These are phyloP conservation scores for Beta macrorhiza DNA, from an alignment of 179 eudicot species.

Conservation along the genomic window DNA sequence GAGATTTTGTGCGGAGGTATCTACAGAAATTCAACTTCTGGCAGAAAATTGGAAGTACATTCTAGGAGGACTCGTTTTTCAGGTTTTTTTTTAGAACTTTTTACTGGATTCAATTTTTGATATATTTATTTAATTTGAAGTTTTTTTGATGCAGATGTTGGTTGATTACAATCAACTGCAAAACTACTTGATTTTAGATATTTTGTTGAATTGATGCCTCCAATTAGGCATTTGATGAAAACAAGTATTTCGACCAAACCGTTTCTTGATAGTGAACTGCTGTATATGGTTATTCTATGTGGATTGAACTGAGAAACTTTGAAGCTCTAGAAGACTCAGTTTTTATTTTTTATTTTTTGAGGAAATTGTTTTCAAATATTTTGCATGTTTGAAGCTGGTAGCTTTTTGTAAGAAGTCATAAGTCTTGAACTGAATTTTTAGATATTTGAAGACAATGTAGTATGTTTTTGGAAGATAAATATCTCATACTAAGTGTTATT, in stretches of 20 bases:
- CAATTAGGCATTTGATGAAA: not conserved
- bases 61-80: conserved; percentile 76
- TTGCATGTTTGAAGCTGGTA: not conserved
- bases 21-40: conserved; percentile 73
- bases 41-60: conserved; percentile 87
- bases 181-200: too few species aligned
- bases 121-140: not conserved
- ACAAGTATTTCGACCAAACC: not conserved
- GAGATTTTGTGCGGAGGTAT: conserved; percentile 72
- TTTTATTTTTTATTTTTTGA: too few species aligned
- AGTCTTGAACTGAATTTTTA: not conserved
- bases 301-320: not conserved
- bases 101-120: not conserved
- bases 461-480: not conserved
- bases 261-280: not conserved
- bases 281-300: not conserved
- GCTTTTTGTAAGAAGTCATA: not conserved
- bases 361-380: not conserved
- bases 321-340: not conserved
- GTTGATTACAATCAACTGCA: too few species aligned
- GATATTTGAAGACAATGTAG: not conserved
- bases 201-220: not conserved
- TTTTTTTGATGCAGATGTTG: not conserved
- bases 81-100: conserved; percentile 41
- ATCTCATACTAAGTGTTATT: not conserved